Percentiles rank a stretch among this genome's conserved stretches.
Conservation (phyloP, 2,329 filamentous ascomycete species). For the Coniochaeta prunicola region DNA sequence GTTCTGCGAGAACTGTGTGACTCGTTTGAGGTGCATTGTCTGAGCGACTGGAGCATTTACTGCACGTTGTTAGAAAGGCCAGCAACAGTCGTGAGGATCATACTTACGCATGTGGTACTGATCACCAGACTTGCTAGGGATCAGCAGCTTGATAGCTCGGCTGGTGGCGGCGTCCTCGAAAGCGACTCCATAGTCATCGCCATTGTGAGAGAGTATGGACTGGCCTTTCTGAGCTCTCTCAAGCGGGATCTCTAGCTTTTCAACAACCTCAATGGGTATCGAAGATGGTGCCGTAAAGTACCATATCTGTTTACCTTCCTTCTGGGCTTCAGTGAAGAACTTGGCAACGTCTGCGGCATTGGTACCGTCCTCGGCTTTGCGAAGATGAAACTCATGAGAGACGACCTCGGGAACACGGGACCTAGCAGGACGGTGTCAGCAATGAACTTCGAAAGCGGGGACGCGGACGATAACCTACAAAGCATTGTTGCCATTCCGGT, state of each 20-base stretch:
- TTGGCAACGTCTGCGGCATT: conserved; percentile 38
- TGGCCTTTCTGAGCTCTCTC: conserved; percentile 45
- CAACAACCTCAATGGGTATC: conserved; percentile 60
- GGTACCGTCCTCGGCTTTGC: conserved; percentile 37
- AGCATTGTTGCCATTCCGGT: conserved; percentile 13
- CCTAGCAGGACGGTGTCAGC: conserved; percentile 12
- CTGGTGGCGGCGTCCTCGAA: conserved; percentile 44
- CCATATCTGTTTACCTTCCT: conserved; percentile 70
- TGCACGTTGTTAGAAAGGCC: conserved; percentile 13
- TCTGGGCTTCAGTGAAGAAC: conserved; percentile 49
- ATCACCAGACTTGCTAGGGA: conserved; percentile 48
- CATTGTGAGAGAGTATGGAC: conserved; percentile 54
- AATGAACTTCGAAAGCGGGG: neutral
- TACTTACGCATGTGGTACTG: conserved; percentile 48
- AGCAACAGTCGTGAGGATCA: neutral
- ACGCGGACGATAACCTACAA: conserved; percentile 7
- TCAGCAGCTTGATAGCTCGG: conserved; percentile 50
- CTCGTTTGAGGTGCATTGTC: conserved; percentile 58
- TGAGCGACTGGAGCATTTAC: conserved; percentile 43
- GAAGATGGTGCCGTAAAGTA: conserved; percentile 69
- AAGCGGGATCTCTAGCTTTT: conserved; percentile 54
- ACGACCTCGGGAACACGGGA: conserved; percentile 30
- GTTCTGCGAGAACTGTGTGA: conserved; percentile 46
- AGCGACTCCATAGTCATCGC: conserved; percentile 54
- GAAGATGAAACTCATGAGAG: conserved; percentile 45